A percentile compares a stretch with the other conserved stretches of the same genome.
These are phyloP conservation scores for Amanita pallidorosea DNA, from an alignment of 768 basidiomycete species.

Conservation along the genomic window DNA sequence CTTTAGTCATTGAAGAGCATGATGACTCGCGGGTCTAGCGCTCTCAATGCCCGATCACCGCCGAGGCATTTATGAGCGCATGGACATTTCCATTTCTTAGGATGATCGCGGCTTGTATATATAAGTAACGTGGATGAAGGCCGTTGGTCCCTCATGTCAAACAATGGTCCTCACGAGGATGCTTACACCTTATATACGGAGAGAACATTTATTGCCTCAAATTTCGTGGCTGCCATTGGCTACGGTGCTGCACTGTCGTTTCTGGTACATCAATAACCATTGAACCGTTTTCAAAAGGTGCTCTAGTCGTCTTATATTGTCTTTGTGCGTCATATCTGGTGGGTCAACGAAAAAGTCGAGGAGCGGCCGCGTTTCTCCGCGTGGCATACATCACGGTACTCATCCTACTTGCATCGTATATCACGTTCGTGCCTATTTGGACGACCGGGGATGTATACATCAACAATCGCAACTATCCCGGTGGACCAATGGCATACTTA, in stretches of 20 bases:
- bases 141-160: neutral
- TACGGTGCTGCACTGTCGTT: neutral
- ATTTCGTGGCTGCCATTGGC: neutral
- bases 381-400: slow-evolving; percentile 28
- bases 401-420: slow-evolving; percentile 27
- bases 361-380: slow-evolving; percentile 5
- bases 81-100: too few relatives aligned
- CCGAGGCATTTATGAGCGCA: too few relatives aligned
- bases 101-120: too few relatives aligned
- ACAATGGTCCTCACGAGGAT: neutral
- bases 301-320: neutral
- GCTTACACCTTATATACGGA: neutral
- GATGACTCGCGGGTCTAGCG: too few relatives aligned
- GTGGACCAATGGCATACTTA: slow-evolving; percentile 35
- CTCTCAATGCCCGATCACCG: too few relatives aligned
- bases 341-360: neutral
- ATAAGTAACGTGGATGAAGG: too few relatives aligned
- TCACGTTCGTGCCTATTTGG: slow-evolving; percentile 25
- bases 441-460: slow-evolving; percentile 31
- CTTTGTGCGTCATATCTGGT: neutral
- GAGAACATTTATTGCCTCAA: neutral
- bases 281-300: neutral
- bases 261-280: too few relatives aligned
- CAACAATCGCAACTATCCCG: slow-evolving; percentile 30
- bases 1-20: too few relatives aligned